Evolutionary conservation across 306 rosid species (phyloP).

Genomic region (Ormosia emarginata): DNA sequence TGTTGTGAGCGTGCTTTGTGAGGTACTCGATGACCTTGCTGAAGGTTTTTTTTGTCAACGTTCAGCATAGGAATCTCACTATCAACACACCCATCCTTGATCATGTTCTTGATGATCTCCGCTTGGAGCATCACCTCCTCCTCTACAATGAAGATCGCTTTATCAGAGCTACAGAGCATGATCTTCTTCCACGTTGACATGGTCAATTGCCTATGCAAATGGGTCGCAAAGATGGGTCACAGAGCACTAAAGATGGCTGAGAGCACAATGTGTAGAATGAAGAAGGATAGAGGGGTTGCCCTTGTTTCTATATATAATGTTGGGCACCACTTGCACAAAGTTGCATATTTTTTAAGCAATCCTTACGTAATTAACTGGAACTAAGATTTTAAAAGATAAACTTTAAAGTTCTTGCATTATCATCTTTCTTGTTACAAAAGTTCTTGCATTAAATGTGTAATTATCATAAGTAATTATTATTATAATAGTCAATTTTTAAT

Average conservation of each 20-base stretch:
- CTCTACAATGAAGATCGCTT: slow-evolving; percentile 18
- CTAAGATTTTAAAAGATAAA: too few species aligned
- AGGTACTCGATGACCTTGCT: slow-evolving; percentile 32
- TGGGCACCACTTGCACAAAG: too few species aligned
- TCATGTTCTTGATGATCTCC: slow-evolving; percentile 29
- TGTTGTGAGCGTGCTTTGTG: slow-evolving; percentile 23
- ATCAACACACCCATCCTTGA: slow-evolving; percentile 8
- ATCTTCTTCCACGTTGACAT: slow-evolving; percentile 19
- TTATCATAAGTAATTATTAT: too few species aligned
- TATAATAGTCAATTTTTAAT: too few species aligned
- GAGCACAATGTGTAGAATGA: neutral
- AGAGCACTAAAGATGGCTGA: too few species aligned
- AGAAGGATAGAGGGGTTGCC: too few species aligned
- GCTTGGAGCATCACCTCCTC: slow-evolving; percentile 20
- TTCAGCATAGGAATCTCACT: slow-evolving; percentile 20
- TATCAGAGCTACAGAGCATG: slow-evolving; percentile 30
- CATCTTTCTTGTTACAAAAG: too few species aligned
- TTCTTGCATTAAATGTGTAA: too few species aligned
- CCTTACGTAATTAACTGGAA: too few species aligned
- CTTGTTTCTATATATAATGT: too few species aligned
- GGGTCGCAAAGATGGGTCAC: neutral
- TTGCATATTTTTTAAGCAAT: too few species aligned
- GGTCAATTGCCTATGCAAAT: neutral
- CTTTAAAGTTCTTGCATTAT: too few species aligned
- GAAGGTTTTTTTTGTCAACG: slow-evolving; percentile 19